Percentiles rank a stretch among this genome's conserved stretches.
Evolutionary conservation across 106 monocot genomes (phyloP).

Genomic region (Dendrobium huoshanense): DNA sequence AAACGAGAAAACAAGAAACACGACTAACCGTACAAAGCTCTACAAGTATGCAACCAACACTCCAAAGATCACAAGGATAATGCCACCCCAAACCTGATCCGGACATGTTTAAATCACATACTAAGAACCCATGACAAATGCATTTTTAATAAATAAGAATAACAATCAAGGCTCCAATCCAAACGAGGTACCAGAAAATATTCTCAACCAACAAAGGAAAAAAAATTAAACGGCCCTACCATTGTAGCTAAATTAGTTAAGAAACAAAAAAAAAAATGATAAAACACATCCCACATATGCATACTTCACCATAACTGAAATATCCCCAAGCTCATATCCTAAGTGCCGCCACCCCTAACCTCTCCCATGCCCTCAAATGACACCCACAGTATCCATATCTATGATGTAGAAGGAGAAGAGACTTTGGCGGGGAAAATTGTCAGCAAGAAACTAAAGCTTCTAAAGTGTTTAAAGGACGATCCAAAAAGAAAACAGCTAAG

Average conservation of each 20-base stretch:
- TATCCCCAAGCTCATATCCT: too few relatives aligned
- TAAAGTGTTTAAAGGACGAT: background rate
- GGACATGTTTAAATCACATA: background rate
- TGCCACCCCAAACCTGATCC: conserved; percentile 82
- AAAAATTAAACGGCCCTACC: background rate
- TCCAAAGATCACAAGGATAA: conserved; percentile 96
- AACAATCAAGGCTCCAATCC: background rate
- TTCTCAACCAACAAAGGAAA: background rate
- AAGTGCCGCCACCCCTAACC: background rate
- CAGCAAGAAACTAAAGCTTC: background rate
- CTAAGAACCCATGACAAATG: background rate
- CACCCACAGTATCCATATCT: background rate
- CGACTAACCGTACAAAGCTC: conserved; percentile 80
- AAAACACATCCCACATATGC: background rate
- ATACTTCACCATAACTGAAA: background rate
- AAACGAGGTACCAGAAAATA: background rate
- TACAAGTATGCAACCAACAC: conserved; percentile 83
- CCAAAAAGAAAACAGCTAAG: background rate
- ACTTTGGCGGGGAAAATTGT: background rate
- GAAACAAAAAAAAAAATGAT: background rate
- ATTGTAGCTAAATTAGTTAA: background rate
- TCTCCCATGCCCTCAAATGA: background rate
- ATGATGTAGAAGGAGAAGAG: background rate
- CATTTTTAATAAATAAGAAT: background rate
- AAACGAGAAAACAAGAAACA: background rate